Percentiles rank a stretch among this genome's conserved stretches.
phyloP scores from a whole-genome alignment of 306 rosid species.

The Rosa lucieae region DNA sequence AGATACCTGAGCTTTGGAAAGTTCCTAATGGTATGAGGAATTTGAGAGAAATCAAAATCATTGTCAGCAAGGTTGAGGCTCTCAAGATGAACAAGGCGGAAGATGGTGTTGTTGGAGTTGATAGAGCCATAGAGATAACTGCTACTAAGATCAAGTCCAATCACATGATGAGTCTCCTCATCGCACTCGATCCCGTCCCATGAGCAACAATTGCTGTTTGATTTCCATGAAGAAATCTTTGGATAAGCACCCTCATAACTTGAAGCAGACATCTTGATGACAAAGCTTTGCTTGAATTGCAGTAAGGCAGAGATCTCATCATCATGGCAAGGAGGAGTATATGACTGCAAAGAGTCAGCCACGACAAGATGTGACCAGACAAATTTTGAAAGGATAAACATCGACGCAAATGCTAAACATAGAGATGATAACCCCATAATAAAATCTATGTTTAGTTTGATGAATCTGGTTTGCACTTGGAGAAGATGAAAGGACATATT shows the following conservation, averaged over 20 bases:
- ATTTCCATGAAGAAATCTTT: too few species aligned
- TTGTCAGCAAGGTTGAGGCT: conserved; percentile 2
- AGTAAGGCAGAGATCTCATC: background rate
- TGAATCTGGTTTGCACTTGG: too few species aligned
- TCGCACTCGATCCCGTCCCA: too few species aligned
- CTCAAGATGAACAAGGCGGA: background rate
- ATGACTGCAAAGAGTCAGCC: background rate
- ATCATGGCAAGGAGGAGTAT: conserved; percentile 1
- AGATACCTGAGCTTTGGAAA: background rate
- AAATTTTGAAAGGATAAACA: background rate
- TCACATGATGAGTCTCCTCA: too few species aligned
- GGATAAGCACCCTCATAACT: too few species aligned
- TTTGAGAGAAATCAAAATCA: conserved; percentile 3
- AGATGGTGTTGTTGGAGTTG: background rate
- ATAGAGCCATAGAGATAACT: conserved; percentile 4
- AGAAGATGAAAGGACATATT: too few species aligned
- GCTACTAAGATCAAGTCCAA: too few species aligned
- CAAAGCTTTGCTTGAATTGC: conserved; percentile 20
- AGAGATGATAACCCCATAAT: background rate
- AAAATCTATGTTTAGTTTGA: background rate
- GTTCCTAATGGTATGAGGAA: background rate
- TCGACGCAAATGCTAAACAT: background rate
- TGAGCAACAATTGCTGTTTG: too few species aligned
- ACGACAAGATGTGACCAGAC: background rate
- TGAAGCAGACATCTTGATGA: background rate